Conservation (phyloP, 495 filamentous ascomycete species). For the Aspergillus hancockii region DNA sequence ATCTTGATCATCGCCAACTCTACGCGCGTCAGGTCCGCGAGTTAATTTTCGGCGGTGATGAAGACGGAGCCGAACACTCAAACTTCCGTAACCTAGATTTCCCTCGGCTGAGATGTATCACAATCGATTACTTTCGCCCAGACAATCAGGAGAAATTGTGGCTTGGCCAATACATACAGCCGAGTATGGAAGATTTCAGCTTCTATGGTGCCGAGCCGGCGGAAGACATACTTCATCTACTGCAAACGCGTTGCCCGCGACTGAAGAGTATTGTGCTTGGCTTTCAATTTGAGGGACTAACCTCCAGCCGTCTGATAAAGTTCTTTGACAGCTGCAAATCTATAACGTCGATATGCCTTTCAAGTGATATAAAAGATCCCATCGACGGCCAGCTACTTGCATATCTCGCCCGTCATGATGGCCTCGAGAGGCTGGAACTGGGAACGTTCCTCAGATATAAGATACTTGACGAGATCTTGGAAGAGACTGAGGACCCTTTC, state of each 20-base stretch:
- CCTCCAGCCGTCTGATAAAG: background rate
- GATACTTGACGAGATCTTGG: background rate
- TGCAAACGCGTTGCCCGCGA: slow-evolving; percentile 6
- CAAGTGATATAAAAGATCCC: background rate
- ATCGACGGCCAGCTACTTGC: slow-evolving; percentile 1
- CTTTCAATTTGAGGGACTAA: slow-evolving; percentile 5
- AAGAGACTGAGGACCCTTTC: background rate
- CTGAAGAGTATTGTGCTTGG: background rate
- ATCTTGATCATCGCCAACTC: slow-evolving; percentile 7
- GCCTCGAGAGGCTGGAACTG: slow-evolving; percentile 1
- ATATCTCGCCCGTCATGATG: slow-evolving; percentile 1
- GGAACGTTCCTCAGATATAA: background rate
- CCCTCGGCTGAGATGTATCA: slow-evolving; percentile 1
- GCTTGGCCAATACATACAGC: slow-evolving; percentile 4
- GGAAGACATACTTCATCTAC: slow-evolving; percentile 2
- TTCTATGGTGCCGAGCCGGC: slow-evolving; percentile 6
- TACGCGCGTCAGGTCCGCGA: slow-evolving; percentile 7
- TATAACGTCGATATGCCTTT: background rate
- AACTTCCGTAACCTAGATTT: slow-evolving; percentile 1
- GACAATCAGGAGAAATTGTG: background rate
- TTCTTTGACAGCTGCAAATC: background rate
- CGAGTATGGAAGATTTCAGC: slow-evolving; percentile 1
- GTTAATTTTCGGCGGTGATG: background rate
- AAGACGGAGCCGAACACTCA: slow-evolving; percentile 1
- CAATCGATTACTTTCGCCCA: slow-evolving; percentile 1